phyloP scores from a whole-genome alignment of 192 early-diverging fungal species.

The Backusella macrospora region DNA sequence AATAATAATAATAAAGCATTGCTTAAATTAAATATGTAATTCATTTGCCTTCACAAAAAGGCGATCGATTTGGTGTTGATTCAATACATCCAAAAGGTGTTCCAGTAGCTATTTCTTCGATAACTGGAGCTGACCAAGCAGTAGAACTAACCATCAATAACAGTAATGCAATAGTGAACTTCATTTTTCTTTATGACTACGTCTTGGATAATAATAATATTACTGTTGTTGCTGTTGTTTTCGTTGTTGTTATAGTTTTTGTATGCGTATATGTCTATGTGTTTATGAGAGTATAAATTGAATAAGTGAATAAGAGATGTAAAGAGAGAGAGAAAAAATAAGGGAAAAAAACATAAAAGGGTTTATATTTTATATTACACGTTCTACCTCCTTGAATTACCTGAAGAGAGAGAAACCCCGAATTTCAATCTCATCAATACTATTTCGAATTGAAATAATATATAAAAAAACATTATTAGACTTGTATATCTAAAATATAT shows the following conservation, averaged over 20 bases:
- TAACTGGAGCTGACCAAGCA: background rate
- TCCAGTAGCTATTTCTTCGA: background rate
- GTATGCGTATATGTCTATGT: background rate
- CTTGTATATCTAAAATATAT: background rate
- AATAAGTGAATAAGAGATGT: background rate
- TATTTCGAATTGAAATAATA: constrained; percentile 12
- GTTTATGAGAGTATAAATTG: no score
- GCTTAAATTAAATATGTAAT: background rate
- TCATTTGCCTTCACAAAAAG: background rate
- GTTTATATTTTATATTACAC: background rate
- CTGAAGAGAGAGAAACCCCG: background rate
- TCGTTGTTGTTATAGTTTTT: no score
- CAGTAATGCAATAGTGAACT: background rate
- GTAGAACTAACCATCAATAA: constrained; percentile 2
- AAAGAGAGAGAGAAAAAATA: background rate
- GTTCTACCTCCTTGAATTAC: constrained; percentile 15
- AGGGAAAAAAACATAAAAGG: constrained; percentile 7
- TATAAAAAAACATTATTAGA: background rate
- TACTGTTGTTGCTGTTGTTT: no score
- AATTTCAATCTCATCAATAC: constrained; percentile 16
- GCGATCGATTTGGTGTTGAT: background rate
- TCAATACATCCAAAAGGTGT: constrained; percentile 11
- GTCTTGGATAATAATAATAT: background rate
- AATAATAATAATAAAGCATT: no score
- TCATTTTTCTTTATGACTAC: background rate